A percentile compares a stretch with the other conserved stretches of the same genome.
These are phyloP conservation scores for Candida manassasensis DNA, from an alignment of 805 yeast genomes.

Conservation along the genomic window DNA sequence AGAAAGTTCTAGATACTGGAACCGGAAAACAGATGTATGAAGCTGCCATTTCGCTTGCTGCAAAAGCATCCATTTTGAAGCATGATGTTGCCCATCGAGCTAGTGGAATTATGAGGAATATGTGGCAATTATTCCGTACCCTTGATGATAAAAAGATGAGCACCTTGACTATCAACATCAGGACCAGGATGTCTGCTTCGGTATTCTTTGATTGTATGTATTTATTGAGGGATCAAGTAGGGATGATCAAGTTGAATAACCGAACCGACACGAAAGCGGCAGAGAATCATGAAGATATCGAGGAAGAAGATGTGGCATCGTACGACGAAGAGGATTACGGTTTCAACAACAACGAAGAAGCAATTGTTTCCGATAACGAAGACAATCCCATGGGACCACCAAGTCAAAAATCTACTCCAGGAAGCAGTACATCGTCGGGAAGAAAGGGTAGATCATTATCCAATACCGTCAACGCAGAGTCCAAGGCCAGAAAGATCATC, in stretches of 20 bases:
- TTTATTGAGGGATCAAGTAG: constrained; percentile 80
- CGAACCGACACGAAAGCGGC: constrained; percentile 18
- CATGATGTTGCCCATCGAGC: constrained; percentile 93
- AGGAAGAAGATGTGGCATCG: constrained; percentile 22
- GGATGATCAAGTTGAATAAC: constrained; percentile 63
- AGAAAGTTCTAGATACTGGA: constrained; percentile 59
- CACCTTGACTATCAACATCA: constrained; percentile 48
- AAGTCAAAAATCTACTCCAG: constrained; percentile 34
- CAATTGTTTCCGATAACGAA: constrained; percentile 19
- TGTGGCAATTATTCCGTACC: constrained; percentile 82
- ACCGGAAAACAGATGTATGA: constrained; percentile 69
- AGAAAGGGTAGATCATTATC: constrained; percentile 48
- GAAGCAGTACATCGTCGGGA: constrained; percentile 31
- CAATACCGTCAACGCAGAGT: constrained; percentile 57
- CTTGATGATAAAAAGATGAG: constrained; percentile 50
- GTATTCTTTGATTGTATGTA: constrained; percentile 89
- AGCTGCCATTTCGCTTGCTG: constrained; percentile 61
- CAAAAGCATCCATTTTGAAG: constrained; percentile 78
- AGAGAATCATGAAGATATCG: constrained; percentile 24
- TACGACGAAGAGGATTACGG: constrained; percentile 22
- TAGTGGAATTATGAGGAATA: constrained; percentile 87
- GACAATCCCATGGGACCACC: constrained; percentile 9
- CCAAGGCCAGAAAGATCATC: constrained; percentile 69
- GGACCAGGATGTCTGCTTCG: constrained; percentile 87
- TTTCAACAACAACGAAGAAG: constrained; percentile 15